Evolutionary conservation across 164 flowering plant species (phyloP).

Genomic region (Echeveria elegans): DNA sequence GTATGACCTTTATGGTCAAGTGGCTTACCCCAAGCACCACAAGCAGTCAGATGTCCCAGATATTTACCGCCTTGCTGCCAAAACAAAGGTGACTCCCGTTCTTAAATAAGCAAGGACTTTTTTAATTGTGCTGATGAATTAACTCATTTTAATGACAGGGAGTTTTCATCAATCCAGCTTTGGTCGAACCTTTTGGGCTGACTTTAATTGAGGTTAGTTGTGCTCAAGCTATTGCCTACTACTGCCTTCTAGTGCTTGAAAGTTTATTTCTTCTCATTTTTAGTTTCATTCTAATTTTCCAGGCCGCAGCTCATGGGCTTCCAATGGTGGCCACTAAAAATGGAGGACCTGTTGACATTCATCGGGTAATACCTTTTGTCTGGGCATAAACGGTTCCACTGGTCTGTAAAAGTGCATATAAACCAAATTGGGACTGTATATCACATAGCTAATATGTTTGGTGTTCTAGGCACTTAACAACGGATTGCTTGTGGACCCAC

Average conservation of each 20-base stretch:
- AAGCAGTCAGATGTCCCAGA: constrained; percentile 92
- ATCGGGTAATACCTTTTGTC: constrained; percentile 37
- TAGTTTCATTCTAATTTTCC: constrained; percentile 9
- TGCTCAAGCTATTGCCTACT: neutral
- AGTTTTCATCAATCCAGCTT: constrained; percentile 93
- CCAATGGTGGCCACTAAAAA: constrained; percentile 99
- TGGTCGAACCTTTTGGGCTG: constrained; percentile 95
- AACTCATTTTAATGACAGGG: constrained; percentile 48
- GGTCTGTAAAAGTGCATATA: too few species aligned
- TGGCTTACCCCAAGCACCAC: constrained; percentile 97
- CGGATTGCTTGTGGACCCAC: constrained; percentile 92
- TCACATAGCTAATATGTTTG: constrained; percentile 4
- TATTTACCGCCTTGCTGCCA: constrained; percentile 83
- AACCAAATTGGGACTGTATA: neutral
- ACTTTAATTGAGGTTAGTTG: constrained; percentile 86
- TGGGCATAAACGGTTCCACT: neutral
- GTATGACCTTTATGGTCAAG: constrained; percentile 89
- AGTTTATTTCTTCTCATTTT: neutral
- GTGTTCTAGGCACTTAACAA: constrained; percentile 66
- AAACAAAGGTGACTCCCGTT: constrained; percentile 44
- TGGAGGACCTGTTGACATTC: constrained; percentile 97
- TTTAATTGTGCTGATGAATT: neutral
- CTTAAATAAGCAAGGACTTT: neutral
- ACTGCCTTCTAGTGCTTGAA: neutral
- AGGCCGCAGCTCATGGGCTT: constrained; percentile 99